Conservation (phyloP, 2,329 filamentous ascomycete species). For the Arthrobotrys musiformis region DNA sequence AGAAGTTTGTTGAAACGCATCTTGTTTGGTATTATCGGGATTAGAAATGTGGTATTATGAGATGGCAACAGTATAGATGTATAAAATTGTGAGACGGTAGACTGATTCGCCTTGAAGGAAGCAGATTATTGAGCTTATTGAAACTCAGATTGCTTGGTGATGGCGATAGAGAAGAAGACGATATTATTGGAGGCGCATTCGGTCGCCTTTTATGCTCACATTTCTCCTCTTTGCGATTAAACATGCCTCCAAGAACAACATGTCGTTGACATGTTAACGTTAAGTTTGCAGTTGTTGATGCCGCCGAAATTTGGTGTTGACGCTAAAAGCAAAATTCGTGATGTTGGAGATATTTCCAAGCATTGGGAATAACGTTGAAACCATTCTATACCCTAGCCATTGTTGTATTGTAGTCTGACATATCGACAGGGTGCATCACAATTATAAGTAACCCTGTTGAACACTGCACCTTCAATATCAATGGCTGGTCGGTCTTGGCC, state of each 20-base stretch:
- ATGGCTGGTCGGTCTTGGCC: not conserved
- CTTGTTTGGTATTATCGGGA: not conserved
- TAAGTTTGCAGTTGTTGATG: not conserved
- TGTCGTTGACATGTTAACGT: too few relatives aligned
- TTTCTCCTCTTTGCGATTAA: not conserved
- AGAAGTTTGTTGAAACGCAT: conserved; percentile 27
- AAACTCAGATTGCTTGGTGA: conserved; percentile 9
- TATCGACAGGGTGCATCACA: not conserved
- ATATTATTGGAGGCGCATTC: not conserved
- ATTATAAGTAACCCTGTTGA: not conserved
- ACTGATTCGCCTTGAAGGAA: too few relatives aligned
- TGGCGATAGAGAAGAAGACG: not conserved
- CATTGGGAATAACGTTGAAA: not conserved
- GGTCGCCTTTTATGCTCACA: not conserved
- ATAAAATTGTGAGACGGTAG: too few relatives aligned
- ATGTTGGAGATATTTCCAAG: not conserved
- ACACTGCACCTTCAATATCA: too few relatives aligned
- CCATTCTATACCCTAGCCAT: not conserved
- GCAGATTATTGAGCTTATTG: not conserved
- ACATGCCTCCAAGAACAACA: not conserved
- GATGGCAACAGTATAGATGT: not conserved
- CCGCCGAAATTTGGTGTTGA: not conserved
- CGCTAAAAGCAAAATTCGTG: not conserved
- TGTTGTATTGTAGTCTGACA: not conserved
- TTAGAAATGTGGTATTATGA: not conserved